Evolutionary conservation across 257 asterid species (phyloP), one percentile per base, ranked within the genome.

Genomic region (Parsonsia alboflavescens): DNA sequence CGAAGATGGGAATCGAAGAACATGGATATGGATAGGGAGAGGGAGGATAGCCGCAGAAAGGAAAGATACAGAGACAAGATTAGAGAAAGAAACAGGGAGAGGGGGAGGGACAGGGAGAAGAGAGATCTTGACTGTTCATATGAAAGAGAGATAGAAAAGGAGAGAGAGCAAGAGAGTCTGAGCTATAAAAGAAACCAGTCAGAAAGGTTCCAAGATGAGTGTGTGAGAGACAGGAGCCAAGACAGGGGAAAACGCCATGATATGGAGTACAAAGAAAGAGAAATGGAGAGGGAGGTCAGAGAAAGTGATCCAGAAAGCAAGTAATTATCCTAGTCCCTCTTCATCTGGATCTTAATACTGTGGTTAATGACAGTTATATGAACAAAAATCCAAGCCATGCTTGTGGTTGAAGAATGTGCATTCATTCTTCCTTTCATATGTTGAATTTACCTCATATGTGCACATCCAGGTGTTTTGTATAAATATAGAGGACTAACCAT

Each of bases 271-370:
- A 79, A 75, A 58, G 89, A 79, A 75, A 83, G 78, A 70, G 84
- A 76, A 44, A 77, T 75, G 57, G 86, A 78, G 46, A 80, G 85
- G 73, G 85, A 61, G 42, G 68, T 85, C 52, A 75, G 82, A 76
- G 82, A 80, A 21, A 82, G 79, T 71, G 83, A 77, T 76, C 86
- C 76, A 48, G 90, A 82, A 44, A 84, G 52, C 89, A 85, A 90
- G 95, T 89, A 82, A 82, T 46, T 69, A 24, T 41, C 36, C n/a
- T n/a, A 36, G 66, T 36, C 30, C 13, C 24, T 75, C 36, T 22
- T 52, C 9, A 8, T 41, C 26, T 73, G 10, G 13, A 33, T 28
- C n/a, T 69, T 69, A 12, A 28, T 69, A 24, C 3, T 45, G 24
- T 26, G 71, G 13, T 2, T 69, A 24, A 69, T 4, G 73, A 1